A percentile compares a stretch with the other conserved stretches of the same genome.
These are phyloP conservation scores for Gossypium trilobum DNA, from an alignment of 441 rosid species.

Conservation along the genomic window DNA sequence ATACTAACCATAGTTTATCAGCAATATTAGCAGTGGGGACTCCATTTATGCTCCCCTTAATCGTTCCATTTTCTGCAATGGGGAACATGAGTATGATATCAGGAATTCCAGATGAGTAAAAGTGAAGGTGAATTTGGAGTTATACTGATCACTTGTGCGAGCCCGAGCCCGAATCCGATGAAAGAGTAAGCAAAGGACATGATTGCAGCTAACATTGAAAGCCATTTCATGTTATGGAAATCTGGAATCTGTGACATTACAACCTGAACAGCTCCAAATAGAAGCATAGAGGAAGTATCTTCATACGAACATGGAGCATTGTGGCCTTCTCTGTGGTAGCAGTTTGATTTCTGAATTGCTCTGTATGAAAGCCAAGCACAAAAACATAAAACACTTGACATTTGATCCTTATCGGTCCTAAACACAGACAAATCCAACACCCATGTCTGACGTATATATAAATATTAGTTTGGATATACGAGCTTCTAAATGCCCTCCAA, in stretches of 20 bases:
- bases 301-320: conserved; percentile 35
- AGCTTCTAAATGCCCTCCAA: too few relatives aligned
- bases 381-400: not conserved
- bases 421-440: not conserved
- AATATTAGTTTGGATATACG: too few relatives aligned
- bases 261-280: conserved; percentile 44
- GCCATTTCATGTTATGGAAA: conserved; percentile 51
- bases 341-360: conserved; percentile 45
- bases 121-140: not conserved
- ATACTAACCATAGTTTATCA: conserved; percentile 43
- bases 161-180: conserved; percentile 56
- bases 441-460: not conserved
- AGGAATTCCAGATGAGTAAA: not conserved
- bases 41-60: conserved; percentile 56
- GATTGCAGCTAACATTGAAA: conserved; percentile 45
- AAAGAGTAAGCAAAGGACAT: conserved; percentile 57
- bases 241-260: conserved; percentile 47
- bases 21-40: conserved; percentile 33
- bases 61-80: conserved; percentile 40
- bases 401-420: not conserved
- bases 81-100: not conserved
- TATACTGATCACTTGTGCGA: conserved; percentile 45
- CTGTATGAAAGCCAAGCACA: conserved; percentile 24
- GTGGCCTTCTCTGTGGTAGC: conserved; percentile 47
- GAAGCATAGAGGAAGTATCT: conserved; percentile 30